These are phyloP conservation scores for Vanilla planifolia DNA, from an alignment of 106 monocot species.

Conservation along the genomic window DNA sequence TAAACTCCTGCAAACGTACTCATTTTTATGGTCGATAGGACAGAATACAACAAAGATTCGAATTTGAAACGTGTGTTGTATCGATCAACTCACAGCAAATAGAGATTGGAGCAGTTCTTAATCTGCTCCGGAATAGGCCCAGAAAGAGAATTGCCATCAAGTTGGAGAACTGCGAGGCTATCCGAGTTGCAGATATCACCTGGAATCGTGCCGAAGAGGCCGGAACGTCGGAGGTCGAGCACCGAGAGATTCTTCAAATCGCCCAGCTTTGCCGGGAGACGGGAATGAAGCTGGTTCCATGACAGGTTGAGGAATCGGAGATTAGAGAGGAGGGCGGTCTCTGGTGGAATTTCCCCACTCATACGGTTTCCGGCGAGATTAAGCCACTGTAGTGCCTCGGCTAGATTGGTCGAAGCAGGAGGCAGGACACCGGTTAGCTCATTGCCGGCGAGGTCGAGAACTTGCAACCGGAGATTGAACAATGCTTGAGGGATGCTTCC, in stretches of 20 bases:
- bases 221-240: conserved; percentile 59
- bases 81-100: conserved; percentile 20
- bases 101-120: conserved; percentile 20
- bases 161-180: conserved; percentile 14
- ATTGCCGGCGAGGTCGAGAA: conserved; percentile 72
- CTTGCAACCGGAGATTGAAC: conserved; percentile 52
- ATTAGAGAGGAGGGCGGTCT: conserved; percentile 49
- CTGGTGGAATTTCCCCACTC: conserved; percentile 46
- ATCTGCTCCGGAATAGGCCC: conserved; percentile 16
- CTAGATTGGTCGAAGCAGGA: conserved; percentile 33
- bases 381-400: conserved; percentile 40
- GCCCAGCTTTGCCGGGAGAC: conserved; percentile 11
- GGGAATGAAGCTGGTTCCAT: conserved; percentile 37
- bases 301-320: conserved; percentile 69
- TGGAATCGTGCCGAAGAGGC: conserved; percentile 26
- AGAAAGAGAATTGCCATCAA: conserved; percentile 15
- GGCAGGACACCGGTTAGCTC: conserved; percentile 55
- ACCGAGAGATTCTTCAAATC: conserved; percentile 12
- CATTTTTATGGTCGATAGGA: background rate
- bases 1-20: conserved; percentile 13
- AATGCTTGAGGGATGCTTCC: conserved; percentile 61
- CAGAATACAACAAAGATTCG: background rate
- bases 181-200: conserved; percentile 12
- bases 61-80: background rate
- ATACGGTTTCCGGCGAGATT: conserved; percentile 61